Conservation (phyloP, 805 yeast genomes). For the Starmerella bombicola region DNA sequence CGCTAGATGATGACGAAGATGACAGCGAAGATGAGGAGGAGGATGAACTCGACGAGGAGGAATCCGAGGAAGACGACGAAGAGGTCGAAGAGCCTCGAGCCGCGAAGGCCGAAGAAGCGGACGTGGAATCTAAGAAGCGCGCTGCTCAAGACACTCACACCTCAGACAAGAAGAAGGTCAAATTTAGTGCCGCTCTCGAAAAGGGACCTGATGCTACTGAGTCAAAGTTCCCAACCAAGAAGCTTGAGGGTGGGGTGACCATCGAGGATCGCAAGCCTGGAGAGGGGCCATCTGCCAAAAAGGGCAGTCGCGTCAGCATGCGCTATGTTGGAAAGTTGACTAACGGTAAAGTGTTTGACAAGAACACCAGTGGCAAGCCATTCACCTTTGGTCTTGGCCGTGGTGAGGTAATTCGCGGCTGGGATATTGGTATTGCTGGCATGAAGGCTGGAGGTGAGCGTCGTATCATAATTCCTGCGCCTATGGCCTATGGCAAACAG, state of each 20-base stretch:
- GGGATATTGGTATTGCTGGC: conserved; percentile 97
- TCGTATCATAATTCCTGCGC: conserved; percentile 89
- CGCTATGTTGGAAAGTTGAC: conserved; percentile 95
- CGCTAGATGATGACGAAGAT: conserved; percentile 49
- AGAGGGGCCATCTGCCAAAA: conserved; percentile 75
- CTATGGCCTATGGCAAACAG: conserved; percentile 92
- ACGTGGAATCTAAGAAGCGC: conserved; percentile 28
- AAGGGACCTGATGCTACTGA: conserved; percentile 69
- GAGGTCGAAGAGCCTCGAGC: conserved; percentile 14
- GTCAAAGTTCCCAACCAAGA: conserved; percentile 43
- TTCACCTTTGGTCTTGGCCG: conserved; percentile 81
- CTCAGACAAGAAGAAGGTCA: conserved; percentile 58
- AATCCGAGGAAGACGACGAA: conserved; percentile 28
- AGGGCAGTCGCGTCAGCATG: conserved; percentile 84
- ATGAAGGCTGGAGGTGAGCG: conserved; percentile 99
- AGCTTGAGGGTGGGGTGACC: conserved; percentile 82
- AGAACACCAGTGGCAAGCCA: conserved; percentile 95
- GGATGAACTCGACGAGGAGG: conserved; percentile 30
- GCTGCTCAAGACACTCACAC: conserved; percentile 27
- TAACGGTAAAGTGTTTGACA: conserved; percentile 93
- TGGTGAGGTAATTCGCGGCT: conserved; percentile 97
- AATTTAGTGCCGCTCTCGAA: conserved; percentile 81
- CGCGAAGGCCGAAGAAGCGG: conserved; percentile 22
- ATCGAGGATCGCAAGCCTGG: conserved; percentile 89
- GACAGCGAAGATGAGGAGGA: conserved; percentile 32